Evolutionary conservation across 1,284 basidiomycete genomes (phyloP).

Genomic region (Sparassis latifolia): DNA sequence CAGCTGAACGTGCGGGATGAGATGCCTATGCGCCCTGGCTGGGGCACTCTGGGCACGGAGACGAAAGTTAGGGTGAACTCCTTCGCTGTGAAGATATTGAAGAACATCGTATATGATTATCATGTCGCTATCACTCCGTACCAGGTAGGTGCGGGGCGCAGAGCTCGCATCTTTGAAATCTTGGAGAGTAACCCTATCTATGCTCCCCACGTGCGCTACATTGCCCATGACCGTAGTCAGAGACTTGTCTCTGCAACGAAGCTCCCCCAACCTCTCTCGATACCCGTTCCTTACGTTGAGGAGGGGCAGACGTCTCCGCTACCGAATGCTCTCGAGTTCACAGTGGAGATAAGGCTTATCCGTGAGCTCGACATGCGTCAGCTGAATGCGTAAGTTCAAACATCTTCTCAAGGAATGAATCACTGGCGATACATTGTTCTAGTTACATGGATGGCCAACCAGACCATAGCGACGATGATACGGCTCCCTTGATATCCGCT

Average conservation of each 20-base stretch:
- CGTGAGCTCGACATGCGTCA: slow-evolving; percentile 37
- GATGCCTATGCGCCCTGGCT: slow-evolving; percentile 61
- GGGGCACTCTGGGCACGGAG: slow-evolving; percentile 48
- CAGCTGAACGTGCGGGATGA: slow-evolving; percentile 26
- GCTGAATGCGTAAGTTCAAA: slow-evolving; percentile 41
- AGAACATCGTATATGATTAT: slow-evolving; percentile 54
- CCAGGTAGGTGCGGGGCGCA: slow-evolving; percentile 41
- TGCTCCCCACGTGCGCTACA: slow-evolving; percentile 33
- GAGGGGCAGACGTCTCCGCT: slow-evolving; percentile 42
- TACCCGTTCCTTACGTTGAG: slow-evolving; percentile 46
- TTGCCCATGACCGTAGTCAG: slow-evolving; percentile 58
- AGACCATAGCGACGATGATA: slow-evolving; percentile 36
- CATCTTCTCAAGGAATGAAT: background rate
- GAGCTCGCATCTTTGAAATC: slow-evolving; percentile 49
- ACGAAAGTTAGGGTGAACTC: slow-evolving; percentile 62
- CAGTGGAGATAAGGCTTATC: slow-evolving; percentile 41
- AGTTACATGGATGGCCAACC: slow-evolving; percentile 49
- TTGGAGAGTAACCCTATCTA: slow-evolving; percentile 44
- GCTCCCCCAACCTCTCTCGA: slow-evolving; percentile 50
- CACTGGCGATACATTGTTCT: background rate
- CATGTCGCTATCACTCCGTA: slow-evolving; percentile 47
- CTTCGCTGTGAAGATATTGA: slow-evolving; percentile 48
- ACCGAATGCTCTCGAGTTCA: slow-evolving; percentile 41
- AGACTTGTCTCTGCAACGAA: slow-evolving; percentile 48
- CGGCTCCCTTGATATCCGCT: slow-evolving; percentile 50